These are phyloP conservation scores for Lactarius quietus DNA, from an alignment of 768 basidiomycete species.

Conservation along the genomic window DNA sequence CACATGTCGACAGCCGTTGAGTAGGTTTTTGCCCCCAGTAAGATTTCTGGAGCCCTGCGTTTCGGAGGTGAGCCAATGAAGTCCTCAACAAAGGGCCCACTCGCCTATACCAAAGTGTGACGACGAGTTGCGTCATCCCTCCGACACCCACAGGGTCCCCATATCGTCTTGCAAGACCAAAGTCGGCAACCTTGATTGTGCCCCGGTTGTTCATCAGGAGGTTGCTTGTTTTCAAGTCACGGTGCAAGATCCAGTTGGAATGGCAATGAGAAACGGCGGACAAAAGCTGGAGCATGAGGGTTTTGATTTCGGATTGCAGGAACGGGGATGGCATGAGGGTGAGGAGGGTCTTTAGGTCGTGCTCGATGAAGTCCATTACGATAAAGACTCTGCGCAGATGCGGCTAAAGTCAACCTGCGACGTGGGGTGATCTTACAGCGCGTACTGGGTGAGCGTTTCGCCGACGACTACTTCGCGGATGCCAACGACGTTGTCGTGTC, in stretches of 20 bases:
- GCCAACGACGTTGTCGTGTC: conserved; percentile 95
- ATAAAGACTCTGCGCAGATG: conserved; percentile 82
- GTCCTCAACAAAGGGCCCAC: conserved; percentile 28
- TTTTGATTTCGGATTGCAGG: conserved; percentile 97
- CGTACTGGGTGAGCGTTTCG: conserved; percentile 97
- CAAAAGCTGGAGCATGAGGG: conserved; percentile 86
- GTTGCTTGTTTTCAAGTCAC: conserved; percentile 97
- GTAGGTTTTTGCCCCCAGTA: conserved; percentile 90
- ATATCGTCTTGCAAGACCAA: conserved; percentile 92
- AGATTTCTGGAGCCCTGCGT: conserved; percentile 86
- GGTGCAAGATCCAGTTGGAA: conserved; percentile 95
- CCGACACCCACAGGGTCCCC: conserved; percentile 95
- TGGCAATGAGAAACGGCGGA: conserved; percentile 95
- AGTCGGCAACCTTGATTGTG: conserved; percentile 98
- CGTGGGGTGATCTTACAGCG: conserved; percentile 19
- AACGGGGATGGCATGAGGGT: conserved; percentile 96
- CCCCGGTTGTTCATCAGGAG: conserved; percentile 98
- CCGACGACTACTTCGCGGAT: conserved; percentile 97
- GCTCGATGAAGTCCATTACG: conserved; percentile 99
- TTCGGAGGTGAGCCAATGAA: conserved; percentile 16
- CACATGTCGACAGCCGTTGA: conserved; percentile 97
- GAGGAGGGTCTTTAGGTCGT: conserved; percentile 95
- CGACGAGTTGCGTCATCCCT: conserved; percentile 97
- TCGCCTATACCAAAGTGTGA: conserved; percentile 98
- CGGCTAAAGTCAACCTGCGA: conserved; percentile 8